Base-by-base conservation (phyloP, 2,329 filamentous ascomycete genomes). In the Boeremia lycopersici region DNA sequence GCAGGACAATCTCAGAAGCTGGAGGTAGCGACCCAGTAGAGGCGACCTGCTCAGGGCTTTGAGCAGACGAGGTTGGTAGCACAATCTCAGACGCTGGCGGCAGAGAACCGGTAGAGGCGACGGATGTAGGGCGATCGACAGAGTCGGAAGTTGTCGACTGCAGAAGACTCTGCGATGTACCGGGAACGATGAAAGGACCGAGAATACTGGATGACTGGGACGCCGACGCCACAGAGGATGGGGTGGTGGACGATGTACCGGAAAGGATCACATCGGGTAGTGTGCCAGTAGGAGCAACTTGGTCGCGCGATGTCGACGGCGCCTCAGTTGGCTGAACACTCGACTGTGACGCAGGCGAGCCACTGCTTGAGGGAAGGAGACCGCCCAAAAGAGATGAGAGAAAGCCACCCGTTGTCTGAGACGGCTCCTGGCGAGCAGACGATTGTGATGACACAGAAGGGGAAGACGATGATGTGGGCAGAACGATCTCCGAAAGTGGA, bases 131-230 rank as follows among this genome's bases (percentile, higher is more conserved):
- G 6, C 7, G 36, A 17, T 48, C 36, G 34, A 48, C n/a, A 26
- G 48, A 23, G 34, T 43, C 54, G 12, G 53, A 56, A 9, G 49
- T 25, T 13, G 59, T 49, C 29, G 59, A 44, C 34, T 56, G 48
- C 10, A 33, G 8, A n/a, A 34, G 40, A 6, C 36, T 42, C 29
- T 49, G 29, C 11, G 60, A 65, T 5, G 62, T 61, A 31, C 65
- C 67, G 15, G 65, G 62, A 17, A 65, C 53, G 23, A 64, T 68
- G 53, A 68, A 67, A 4, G 65, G 61, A 6, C 65, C 64, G 0
- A 60, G 61, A 42, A 68, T 61, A 56, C 61, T 62, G 13, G 65
- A 66, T 12, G 60, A 43, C 11, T 34, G 30, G 6, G 41, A 46
- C 17, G 42, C 41, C 34, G 46, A 25, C 19, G 50, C 53, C 39